Base-by-base conservation (phyloP, 768 basidiomycete species). In the Kwoniella dejecticola region DNA sequence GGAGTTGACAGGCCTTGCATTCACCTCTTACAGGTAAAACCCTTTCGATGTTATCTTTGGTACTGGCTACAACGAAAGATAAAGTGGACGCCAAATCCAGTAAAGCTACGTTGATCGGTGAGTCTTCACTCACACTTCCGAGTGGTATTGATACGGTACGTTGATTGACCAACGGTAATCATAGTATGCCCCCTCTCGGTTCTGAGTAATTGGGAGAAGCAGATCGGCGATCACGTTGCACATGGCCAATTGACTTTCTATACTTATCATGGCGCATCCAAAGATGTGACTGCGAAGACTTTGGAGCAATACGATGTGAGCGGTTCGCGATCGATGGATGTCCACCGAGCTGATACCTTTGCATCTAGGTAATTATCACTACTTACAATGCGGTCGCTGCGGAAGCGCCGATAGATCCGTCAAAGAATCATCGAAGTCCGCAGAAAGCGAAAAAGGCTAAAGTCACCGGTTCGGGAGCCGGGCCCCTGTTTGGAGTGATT, bases 11-110 rank as follows among this genome's bases (percentile, higher is more conserved):
- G 52, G n/a, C n/a, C n/a, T n/a, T n/a, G n/a, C n/a, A n/a, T n/a
- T 42, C 15, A 26, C 19, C 24, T 70, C 64, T 52, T 54, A 44
- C 72, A 87, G 93, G 93, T 0, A 96, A 95, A 82, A 96, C 94
- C 0, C 81, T 96, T 41, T 91, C 90, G 0, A 91, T 92, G 84
- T 80, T 96, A 40, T 83, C 91, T 4, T 82, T 96, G 15, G 83
- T 92, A 40, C 77, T 93, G 26, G 86, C 89, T 1, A 93, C 92
- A 1, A 88, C 87, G 73, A 41, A 82, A 10, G 88, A 93, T 44
- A 65, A 83, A 12, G 82, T 85, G 0, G 60, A 73, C 1, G 54
- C 31, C 3, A 83, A 82, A 3, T 86, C 83, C 69, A 86, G 84
- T 44, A 86, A 85, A 44, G 80, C 85, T 41, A 94, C 93, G 0